phyloP scores from a whole-genome alignment of 2,329 filamentous ascomycete genomes.

The Monascus ruber region DNA sequence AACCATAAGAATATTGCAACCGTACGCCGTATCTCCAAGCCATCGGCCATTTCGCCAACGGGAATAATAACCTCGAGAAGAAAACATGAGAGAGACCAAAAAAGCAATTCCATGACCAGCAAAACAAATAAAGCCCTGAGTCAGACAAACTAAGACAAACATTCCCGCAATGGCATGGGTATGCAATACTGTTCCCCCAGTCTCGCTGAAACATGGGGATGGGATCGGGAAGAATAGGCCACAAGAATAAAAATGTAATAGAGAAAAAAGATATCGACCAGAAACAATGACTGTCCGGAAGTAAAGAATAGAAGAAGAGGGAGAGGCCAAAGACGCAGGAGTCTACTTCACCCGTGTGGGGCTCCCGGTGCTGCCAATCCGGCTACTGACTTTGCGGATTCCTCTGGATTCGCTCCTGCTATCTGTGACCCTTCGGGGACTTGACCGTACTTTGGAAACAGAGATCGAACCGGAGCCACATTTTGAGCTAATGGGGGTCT shows the following conservation, averaged over 20 bases:
- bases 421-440: slow-evolving; percentile 35
- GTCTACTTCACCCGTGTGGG: slow-evolving; percentile 19
- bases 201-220: background rate
- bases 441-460: slow-evolving; percentile 53
- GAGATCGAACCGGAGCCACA: slow-evolving; percentile 40
- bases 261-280: background rate
- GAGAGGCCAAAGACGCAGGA: background rate
- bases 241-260: background rate
- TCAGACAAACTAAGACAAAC: background rate
- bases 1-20: slow-evolving; percentile 11
- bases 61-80: slow-evolving; percentile 9
- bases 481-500: slow-evolving; percentile 46
- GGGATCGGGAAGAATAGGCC: background rate
- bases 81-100: slow-evolving; percentile 12
- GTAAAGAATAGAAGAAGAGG: background rate
- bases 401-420: slow-evolving; percentile 27
- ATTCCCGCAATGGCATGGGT: background rate
- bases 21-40: slow-evolving; percentile 18
- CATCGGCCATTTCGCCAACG: slow-evolving; percentile 9
- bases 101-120: slow-evolving; percentile 1
- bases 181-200: background rate
- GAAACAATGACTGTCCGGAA: background rate
- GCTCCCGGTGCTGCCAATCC: slow-evolving; percentile 33
- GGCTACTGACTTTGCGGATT: slow-evolving; percentile 36
- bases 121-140: background rate